A percentile compares a stretch with the other conserved stretches of the same genome.
phyloP scores from a whole-genome alignment of 73 alveolate genomes.

The Breviolum minutum region DNA sequence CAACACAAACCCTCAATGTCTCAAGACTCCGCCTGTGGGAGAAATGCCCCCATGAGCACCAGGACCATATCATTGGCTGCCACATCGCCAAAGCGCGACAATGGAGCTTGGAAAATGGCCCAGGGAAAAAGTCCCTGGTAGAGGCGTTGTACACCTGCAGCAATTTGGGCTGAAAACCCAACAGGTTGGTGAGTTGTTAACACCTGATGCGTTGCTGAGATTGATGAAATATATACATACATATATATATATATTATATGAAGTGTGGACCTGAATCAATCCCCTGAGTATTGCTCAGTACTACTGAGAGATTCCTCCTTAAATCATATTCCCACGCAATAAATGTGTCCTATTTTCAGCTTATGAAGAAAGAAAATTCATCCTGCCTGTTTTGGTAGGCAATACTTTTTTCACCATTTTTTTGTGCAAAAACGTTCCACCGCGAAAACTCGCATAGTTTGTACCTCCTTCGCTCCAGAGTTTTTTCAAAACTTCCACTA shows the following conservation, averaged over 20 bases:
- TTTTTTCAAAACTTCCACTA: conserved; percentile 95
- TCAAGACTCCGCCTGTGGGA: conserved; percentile 43
- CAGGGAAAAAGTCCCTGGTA: conserved; percentile 97
- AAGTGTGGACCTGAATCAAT: no score
- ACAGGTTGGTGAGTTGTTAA: background rate
- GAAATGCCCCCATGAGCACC: conserved; percentile 85
- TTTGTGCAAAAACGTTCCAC: no score
- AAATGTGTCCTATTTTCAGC: no score
- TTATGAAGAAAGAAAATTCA: background rate
- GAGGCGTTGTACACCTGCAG: conserved; percentile 96
- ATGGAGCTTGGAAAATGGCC: conserved; percentile 97
- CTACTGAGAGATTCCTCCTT: no score
- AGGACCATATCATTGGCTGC: conserved; percentile 96
- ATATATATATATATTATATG: no score
- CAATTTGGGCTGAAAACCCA: background rate
- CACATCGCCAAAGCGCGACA: conserved; percentile 97
- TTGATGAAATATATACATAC: no score
- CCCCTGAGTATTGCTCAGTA: no score
- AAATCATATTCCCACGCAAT: no score
- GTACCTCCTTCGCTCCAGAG: conserved; percentile 96
- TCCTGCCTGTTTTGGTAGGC: background rate
- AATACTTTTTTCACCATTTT: no score
- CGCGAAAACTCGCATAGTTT: no score
- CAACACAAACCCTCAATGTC: no score
- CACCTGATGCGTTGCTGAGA: no score